Evolutionary conservation across 2,329 filamentous ascomycete species (phyloP).

Genomic region (Diaporthe vaccinii): DNA sequence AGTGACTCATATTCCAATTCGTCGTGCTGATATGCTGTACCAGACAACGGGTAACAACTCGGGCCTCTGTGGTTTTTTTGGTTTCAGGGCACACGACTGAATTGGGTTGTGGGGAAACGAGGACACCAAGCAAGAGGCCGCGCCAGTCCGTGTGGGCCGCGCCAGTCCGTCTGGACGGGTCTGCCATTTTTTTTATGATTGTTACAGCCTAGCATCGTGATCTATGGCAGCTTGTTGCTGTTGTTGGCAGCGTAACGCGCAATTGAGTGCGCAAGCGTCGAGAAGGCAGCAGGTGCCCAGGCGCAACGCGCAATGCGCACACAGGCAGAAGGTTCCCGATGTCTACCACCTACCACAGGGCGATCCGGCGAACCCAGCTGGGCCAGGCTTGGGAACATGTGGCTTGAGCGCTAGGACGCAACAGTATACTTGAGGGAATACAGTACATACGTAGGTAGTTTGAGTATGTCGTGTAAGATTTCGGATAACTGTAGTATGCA

Average conservation of each 20-base stretch:
- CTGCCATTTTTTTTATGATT: background rate
- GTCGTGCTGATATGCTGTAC: constrained; percentile 22
- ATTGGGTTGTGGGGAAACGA: constrained; percentile 17
- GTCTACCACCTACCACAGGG: background rate
- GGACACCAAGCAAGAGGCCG: background rate
- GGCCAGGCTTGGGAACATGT: background rate
- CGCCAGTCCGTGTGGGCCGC: constrained; percentile 8
- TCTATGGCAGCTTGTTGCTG: background rate
- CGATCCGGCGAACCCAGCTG: background rate
- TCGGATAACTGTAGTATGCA: background rate
- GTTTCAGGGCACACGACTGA: constrained; percentile 19
- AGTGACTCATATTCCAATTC: constrained; percentile 33
- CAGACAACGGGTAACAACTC: background rate
- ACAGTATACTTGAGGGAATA: too few species aligned
- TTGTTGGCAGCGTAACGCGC: constrained; percentile 6
- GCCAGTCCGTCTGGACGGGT: background rate
- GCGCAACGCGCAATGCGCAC: constrained; percentile 13
- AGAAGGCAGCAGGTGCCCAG: constrained; percentile 9
- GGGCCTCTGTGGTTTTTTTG: background rate
- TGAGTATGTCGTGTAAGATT: background rate
- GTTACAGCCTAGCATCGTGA: constrained; percentile 14
- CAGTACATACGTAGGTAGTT: too few species aligned
- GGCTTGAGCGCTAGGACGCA: background rate
- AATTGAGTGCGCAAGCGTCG: constrained; percentile 19
- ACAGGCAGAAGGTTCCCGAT: background rate